Evolutionary conservation across 2,329 filamentous ascomycete species (phyloP), one percentile per base, ranked within the genome.

Genomic region (Fusarium oligoseptatum): DNA sequence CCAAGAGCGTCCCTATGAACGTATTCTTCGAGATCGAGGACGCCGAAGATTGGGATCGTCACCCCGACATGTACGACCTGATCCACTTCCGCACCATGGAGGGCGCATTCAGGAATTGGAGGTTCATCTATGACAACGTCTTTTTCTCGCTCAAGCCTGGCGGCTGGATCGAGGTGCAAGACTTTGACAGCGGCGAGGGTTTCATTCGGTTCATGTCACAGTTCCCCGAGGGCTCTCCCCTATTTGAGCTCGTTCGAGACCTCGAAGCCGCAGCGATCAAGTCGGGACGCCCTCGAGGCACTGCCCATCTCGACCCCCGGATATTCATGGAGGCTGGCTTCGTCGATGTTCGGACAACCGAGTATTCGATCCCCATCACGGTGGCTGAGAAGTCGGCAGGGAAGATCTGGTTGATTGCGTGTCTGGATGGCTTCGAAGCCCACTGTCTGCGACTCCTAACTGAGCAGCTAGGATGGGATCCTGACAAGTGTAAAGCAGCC

Each of bases 21-120:
- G 85, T 90, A 43, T 89, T 88, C 75, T 91, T 90, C 81, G 88
- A 90, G 79, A 85, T 91, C 6, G 88, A 91, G 73, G 88, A 91
- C 74, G 89, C 88, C 55, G 88, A 90, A 78, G 88, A 90, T 48
- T 91, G 89, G 89, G 87, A 89, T 67, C 85, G 88, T 15, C 84
- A 85, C 5, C 79, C 84, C 4, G 81, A 90, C 75, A 80, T 84
- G 14, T 88, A 89, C 71, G 89, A 91, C 76, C 80, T 91, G 14
- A 84, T 91, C 32, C 89, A 91, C 76, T 81, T 90, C 65, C 86
- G 89, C 6, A 84, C 87, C 70, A 85, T 91, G 84, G 82, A 87
- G 20, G 89, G 88, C 11, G 85, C 89, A 11, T 90, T 91, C 77
- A 80, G 81, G 0, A 87, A 91, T 78, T 91, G 89, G 89, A 77